Base-by-base conservation (phyloP, 495 filamentous ascomycete species). In the Penicillium macrosclerotiorum region DNA sequence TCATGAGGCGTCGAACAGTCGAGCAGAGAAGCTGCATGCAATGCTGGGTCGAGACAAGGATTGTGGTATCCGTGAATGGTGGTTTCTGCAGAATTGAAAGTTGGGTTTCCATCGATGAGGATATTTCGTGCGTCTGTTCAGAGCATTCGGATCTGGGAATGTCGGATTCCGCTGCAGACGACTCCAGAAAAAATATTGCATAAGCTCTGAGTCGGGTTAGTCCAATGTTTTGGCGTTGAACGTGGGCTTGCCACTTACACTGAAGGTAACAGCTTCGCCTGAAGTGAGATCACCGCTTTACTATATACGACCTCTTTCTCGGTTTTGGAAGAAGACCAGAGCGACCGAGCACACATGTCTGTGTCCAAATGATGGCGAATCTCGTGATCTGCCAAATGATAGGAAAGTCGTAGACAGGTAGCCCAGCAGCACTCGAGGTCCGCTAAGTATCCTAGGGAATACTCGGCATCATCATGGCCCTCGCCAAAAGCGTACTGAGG, bases 171-270 rank as follows among this genome's bases (percentile, higher is more conserved):
- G n/a, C n/a, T 34, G 59, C 59, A 32, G 23, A 38, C 4, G 55
- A 54, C 41, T 66, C 60, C 3, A 66, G 60, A 34, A 66, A 66
- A 41, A 59, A 62, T 24, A 62, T 50, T 3, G 53, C 49, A 23
- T 63, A 59, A 30, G 59, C 56, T 22, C 62, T 66, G 33, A 9
- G 24, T 3, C 3, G 7, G 22, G 24, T 58, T 33, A 51, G 47
- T 38, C 9, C 27, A 11, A 14, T 26, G n/a, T 12, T 17, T 25
- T 11, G 24, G 9, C 3, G 12, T 23, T 19, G 8, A 17, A 4
- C 7, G 11, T 0, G n/a, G n/a, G n/a, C 7, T 34, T 14, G 17
- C 7, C 2, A 22, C 52, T 12, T 54, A 66, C 63, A 66, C 42
- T 24, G 61, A 42, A 41, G 42, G 26, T 9, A 67, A 27, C 18